A percentile compares a stretch with the other conserved stretches of the same genome.
Evolutionary conservation across 371 early-diverging fungal genomes (phyloP).

Genomic region (Mucor sp.): DNA sequence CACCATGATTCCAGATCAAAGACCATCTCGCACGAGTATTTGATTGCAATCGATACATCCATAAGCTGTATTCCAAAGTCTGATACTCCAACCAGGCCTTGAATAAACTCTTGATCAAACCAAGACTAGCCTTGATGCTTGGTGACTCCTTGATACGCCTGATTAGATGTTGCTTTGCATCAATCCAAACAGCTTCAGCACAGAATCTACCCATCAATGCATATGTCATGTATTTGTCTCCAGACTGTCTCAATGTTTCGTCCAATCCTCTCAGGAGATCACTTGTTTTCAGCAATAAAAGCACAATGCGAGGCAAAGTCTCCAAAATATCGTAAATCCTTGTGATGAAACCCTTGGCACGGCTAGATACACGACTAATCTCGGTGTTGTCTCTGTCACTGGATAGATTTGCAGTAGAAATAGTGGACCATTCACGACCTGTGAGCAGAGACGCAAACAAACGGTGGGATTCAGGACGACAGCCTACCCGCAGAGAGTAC

Average conservation of each 20-base stretch:
- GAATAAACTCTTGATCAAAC: constrained; percentile 3
- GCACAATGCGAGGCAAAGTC: constrained; percentile 77
- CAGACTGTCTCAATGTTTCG: constrained; percentile 44
- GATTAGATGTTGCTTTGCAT: constrained; percentile 22
- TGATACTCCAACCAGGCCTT: constrained; percentile 23
- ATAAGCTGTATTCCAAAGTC: constrained; percentile 10
- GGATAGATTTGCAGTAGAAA: constrained; percentile 40
- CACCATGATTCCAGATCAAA: constrained; percentile 11
- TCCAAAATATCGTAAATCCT: constrained; percentile 85
- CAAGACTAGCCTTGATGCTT: constrained; percentile 8
- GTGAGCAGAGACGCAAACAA: constrained; percentile 88
- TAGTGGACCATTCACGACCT: constrained; percentile 81
- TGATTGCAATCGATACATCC: constrained; percentile 16
- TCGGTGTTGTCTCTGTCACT: constrained; percentile 53
- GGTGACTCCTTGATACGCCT: constrained; percentile 30
- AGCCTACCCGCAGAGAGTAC: constrained; percentile 59
- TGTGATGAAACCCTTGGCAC: constrained; percentile 57
- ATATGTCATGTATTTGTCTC: constrained; percentile 51
- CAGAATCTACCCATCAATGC: constrained; percentile 61
- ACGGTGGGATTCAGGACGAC: constrained; percentile 76
- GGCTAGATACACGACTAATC: constrained; percentile 36
- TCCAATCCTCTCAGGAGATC: constrained; percentile 78
- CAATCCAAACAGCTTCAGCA: constrained; percentile 56
- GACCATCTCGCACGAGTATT: constrained; percentile 13
- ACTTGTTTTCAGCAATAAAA: constrained; percentile 89